Evolutionary conservation across 805 yeast species (phyloP), one percentile per base, ranked within the genome.

Genomic region (Candida orba): DNA sequence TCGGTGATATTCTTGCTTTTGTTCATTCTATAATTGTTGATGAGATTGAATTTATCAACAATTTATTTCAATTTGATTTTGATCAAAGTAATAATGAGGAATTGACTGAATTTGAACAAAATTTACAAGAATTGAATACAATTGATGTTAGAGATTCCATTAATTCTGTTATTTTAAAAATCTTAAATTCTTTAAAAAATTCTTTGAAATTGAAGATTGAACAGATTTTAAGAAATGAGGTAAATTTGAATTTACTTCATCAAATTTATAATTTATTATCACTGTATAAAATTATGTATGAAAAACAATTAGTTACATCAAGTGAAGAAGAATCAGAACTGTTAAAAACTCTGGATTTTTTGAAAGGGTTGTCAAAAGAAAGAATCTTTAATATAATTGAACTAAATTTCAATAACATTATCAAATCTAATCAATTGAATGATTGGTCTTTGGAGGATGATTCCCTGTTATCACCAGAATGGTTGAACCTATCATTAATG

Each of bases 1-100:
- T 87, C 15, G 95, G 97, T 23, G 96, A 89, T 58, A 72, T 93
- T 29, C 66, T 93, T 33, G 98, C 98, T 0, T 85, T 84, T 67
- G 73, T 89, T 2, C 97, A 93, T 58, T 77, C 90, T 2, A 73
- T 86, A 5, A 80, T 89, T 27, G 95, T 89, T 4, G 86, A 87
- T 63, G 99, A 93, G 61, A 73, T 79, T 34, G 99, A 93, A 57
- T 71, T 82, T 27, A 72, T 91, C 23, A 71, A 72, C 8, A 71
- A 79, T 17, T 63, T 91, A 40, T 80, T 91, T 43, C 72, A 72
- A 37, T 63, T 67, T 37, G 64, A 65, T 33, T 55, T 52, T 13
- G 47, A 55, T 10, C 33, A 39, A 9, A 22, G 27, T 31, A 29
- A 41, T 18, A 52, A 49, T 14, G 57, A 53, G 2, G 57, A 25